These are phyloP conservation scores for Trapa incisa DNA, from an alignment of 345 rosid genomes.

Conservation along the genomic window DNA sequence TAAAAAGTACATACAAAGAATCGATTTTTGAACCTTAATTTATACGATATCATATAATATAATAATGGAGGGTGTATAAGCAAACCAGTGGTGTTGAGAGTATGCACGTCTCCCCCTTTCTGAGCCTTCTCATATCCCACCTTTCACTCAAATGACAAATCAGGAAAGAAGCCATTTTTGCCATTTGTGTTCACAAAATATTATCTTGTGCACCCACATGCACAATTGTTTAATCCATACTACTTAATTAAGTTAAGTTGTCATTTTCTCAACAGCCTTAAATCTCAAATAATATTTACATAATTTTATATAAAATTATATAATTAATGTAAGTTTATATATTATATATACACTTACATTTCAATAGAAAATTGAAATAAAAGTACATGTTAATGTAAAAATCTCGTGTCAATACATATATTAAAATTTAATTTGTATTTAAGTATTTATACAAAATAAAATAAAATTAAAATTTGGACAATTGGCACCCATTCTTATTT, in stretches of 20 bases:
- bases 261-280: too few species aligned
- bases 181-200: not conserved
- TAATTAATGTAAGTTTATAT: too few species aligned
- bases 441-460: too few species aligned
- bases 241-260: not conserved
- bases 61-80: not conserved
- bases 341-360: too few species aligned
- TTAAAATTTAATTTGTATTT: too few species aligned
- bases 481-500: too few species aligned
- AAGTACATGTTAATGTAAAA: too few species aligned
- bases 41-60: not conserved
- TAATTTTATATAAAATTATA: too few species aligned
- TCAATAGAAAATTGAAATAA: too few species aligned
- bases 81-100: not conserved
- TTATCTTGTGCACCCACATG: not conserved
- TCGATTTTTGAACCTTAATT: not conserved
- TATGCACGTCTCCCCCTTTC: not conserved
- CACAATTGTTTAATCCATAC: not conserved
- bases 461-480: too few species aligned
- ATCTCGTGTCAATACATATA: too few species aligned
- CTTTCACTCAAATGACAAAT: conserved; percentile 3
- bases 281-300: too few species aligned
- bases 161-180: conserved; percentile 5
- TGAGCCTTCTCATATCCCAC: not conserved
- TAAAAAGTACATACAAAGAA: not conserved